Percentiles rank a stretch among this genome's conserved stretches.
Conservation (phyloP, 208 protist species). For the Leishmania lainsoni region DNA sequence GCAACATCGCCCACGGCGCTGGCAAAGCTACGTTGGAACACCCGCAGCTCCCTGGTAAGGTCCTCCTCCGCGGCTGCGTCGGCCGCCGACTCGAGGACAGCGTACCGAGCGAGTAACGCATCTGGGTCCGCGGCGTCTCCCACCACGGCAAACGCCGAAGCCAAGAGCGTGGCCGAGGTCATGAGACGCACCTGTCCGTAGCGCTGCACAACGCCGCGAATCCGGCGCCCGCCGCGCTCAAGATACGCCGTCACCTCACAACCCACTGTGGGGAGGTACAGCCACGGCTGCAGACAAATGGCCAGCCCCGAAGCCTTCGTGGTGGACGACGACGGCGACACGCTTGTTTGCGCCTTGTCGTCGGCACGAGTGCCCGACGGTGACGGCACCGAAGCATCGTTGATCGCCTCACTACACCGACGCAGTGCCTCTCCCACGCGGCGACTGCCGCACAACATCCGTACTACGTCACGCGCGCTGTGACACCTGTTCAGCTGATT, state of each 20-base stretch:
- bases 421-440: constrained; percentile 43
- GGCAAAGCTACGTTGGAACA: constrained; percentile 34
- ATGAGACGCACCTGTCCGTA: constrained; percentile 75
- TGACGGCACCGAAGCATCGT: not conserved
- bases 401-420: not conserved
- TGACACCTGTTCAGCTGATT: constrained; percentile 78
- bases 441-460: constrained; percentile 47
- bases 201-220: constrained; percentile 77
- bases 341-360: constrained; percentile 3
- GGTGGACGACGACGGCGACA: not conserved
- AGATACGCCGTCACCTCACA: constrained; percentile 69
- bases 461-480: constrained; percentile 50
- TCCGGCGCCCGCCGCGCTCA: constrained; percentile 47
- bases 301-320: constrained; percentile 21
- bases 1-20: constrained; percentile 35
- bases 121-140: constrained; percentile 10
- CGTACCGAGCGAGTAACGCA: constrained; percentile 31
- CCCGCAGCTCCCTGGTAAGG: constrained; percentile 50
- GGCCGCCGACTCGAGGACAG: constrained; percentile 40
- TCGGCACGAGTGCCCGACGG: not conserved
- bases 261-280: constrained; percentile 77
- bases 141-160: constrained; percentile 1
- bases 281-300: constrained; percentile 71
- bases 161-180: constrained; percentile 62
- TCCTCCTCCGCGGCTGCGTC: constrained; percentile 56